A percentile compares a stretch with the other conserved stretches of the same genome.
These are phyloP conservation scores for Cercospora sesami DNA, from an alignment of 2,329 filamentous ascomycete species.

Conservation along the genomic window DNA sequence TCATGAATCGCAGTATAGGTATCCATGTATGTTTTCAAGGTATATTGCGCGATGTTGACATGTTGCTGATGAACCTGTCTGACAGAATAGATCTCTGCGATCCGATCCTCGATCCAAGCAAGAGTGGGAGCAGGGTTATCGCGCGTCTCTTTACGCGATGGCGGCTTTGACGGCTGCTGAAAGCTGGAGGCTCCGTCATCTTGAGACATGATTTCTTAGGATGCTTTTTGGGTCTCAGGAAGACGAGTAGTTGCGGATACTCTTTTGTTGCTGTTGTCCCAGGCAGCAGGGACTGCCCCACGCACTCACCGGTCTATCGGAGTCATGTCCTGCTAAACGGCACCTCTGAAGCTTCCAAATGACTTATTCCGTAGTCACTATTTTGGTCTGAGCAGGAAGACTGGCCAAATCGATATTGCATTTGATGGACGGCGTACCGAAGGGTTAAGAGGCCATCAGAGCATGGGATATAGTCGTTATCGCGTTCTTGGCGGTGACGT, in stretches of 20 bases:
- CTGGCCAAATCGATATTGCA: background rate
- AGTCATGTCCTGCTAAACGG: background rate
- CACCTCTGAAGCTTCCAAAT: background rate
- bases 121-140: background rate
- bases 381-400: too few relatives aligned
- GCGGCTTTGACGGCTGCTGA: background rate
- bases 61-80: background rate
- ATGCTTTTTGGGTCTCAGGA: background rate
- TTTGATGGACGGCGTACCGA: background rate
- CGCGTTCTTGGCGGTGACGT: background rate
- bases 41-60: background rate
- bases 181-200: background rate
- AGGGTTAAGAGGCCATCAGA: background rate
- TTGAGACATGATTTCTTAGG: background rate
- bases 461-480: background rate
- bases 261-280: background rate
- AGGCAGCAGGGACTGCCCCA: background rate
- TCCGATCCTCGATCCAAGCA: background rate
- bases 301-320: background rate
- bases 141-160: background rate
- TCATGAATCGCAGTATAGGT: background rate
- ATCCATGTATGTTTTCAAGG: background rate
- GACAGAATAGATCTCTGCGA: background rate
- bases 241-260: background rate
- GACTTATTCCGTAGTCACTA: fast-evolving